A percentile compares a stretch with the other conserved stretches of the same genome.
These are phyloP conservation scores for Tilletia caries DNA, from an alignment of 1,284 basidiomycete species.

Conservation along the genomic window DNA sequence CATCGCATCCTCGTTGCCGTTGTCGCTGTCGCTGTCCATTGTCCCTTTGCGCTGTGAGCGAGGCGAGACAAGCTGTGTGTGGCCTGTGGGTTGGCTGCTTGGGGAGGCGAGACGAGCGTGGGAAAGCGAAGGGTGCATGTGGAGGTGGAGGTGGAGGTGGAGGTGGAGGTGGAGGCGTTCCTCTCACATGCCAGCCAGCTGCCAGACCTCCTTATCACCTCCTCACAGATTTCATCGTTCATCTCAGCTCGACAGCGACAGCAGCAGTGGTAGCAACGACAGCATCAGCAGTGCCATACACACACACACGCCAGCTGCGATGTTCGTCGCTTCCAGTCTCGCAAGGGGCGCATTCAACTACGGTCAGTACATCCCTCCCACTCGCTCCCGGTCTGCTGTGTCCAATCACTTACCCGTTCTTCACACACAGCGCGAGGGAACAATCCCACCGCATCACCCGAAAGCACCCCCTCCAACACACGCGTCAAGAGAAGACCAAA, in stretches of 20 bases:
- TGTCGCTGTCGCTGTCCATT: too few relatives aligned
- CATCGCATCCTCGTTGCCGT: too few relatives aligned
- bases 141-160: too few relatives aligned
- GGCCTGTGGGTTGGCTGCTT: too few relatives aligned
- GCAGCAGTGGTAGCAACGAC: background rate
- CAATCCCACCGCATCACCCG: background rate
- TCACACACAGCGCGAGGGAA: background rate
- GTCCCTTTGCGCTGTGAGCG: too few relatives aligned
- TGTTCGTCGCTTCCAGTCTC: constrained; percentile 10
- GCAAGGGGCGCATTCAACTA: constrained; percentile 11
- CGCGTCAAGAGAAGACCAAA: constrained; percentile 11
- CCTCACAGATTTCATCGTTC: background rate
- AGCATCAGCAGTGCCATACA: too few relatives aligned
- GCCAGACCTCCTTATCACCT: too few relatives aligned
- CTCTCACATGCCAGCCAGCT: constrained; percentile 4
- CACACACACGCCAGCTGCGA: too few relatives aligned
- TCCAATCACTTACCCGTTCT: background rate
- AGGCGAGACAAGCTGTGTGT: too few relatives aligned
- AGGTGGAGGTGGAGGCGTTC: background rate
- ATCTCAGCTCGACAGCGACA: background rate
- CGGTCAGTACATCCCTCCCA: background rate
- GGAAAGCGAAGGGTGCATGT: too few relatives aligned
- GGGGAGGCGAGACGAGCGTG: too few relatives aligned
- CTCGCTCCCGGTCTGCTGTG: background rate
- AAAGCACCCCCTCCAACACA: constrained; percentile 5